These are phyloP conservation scores for Clarireedia hainanense DNA, from an alignment of 2,329 filamentous ascomycete genomes.

Conservation along the genomic window DNA sequence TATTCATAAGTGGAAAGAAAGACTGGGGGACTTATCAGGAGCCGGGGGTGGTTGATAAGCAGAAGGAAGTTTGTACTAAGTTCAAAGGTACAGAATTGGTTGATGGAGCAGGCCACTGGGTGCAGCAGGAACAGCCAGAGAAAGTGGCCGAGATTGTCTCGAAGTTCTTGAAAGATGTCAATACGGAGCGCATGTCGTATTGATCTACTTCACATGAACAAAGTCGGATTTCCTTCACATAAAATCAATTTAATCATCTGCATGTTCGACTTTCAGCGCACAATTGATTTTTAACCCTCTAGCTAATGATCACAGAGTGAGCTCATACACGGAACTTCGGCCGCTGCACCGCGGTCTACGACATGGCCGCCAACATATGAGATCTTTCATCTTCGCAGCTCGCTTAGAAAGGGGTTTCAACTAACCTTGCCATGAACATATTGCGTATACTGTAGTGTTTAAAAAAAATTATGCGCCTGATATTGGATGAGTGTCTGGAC, in stretches of 20 bases:
- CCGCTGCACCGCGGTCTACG: no score
- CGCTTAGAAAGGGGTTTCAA: no score
- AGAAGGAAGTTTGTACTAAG: constrained; percentile 42
- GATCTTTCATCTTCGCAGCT: no score
- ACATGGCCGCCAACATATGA: no score
- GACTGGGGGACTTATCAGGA: constrained; percentile 66
- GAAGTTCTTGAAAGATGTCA: constrained; percentile 30
- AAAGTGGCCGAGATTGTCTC: constrained; percentile 41
- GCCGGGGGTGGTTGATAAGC: constrained; percentile 53
- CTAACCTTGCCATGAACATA: no score
- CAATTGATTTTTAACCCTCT: not conserved
- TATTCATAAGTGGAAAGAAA: constrained; percentile 52
- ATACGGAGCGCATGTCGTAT: constrained; percentile 9
- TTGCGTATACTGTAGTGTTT: no score
- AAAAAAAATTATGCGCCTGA: no score
- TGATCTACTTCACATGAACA: not conserved
- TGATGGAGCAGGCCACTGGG: constrained; percentile 60
- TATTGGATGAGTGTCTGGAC: no score
- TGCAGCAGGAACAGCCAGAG: constrained; percentile 57
- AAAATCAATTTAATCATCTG: not conserved
- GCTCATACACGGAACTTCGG: no score
- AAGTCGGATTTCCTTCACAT: not conserved
- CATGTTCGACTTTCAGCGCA: not conserved
- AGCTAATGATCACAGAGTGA: no score
- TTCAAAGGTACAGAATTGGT: constrained; percentile 47